Base-by-base conservation (phyloP, 352 stramenopile species). In the Phytopythium delawarense region DNA sequence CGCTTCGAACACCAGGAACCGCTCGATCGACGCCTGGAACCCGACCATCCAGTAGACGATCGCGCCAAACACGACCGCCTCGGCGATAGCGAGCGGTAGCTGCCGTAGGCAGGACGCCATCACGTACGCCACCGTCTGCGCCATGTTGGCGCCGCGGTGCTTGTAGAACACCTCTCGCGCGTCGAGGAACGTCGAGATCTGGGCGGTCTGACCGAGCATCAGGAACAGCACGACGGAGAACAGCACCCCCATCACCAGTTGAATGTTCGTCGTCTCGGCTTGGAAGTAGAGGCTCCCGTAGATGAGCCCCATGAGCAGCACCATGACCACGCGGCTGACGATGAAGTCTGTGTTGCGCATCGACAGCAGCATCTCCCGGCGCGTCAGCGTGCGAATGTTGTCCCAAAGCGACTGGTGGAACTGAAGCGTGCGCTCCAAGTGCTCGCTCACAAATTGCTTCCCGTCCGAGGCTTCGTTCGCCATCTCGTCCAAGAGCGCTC, bases 391-490 rank as follows among this genome's bases (percentile, higher is more conserved):
- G 7, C 20, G 25, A 7, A 49, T 57, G 42, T 61, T 67, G 39
- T 32, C 16, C 64, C 64, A 70, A 12, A 70, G 46, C 25, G 53
- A 58, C 44, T 56, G 56, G 37, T 61, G 58, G 45, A 66, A 75
- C 30, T 51, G 16, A 0, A 46, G 49, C 4, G 60, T 64, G 11
- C 45, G 20, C 20, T 57, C 59, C n/a, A 54, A 18, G 42, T 63
- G 51, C 15, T 45, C 55, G 16, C 20, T 86, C 20, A 91, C 66
- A 23, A 42, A 15, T 37, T 84, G 67, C 66, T 80, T 77, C 23
- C 94, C 62, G 21, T 96, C 42, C n/a, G 93, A 82, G 5, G 96
- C 55, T 23, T 95, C 76, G 64, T 96, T 89, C 66, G 94, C 96
- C 21, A 96, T 68, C 11, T 79, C 72, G 40, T 91, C 88, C 23